These are phyloP conservation scores for Fusarium palustre DNA, from an alignment of 2,329 filamentous ascomycete genomes.

Conservation along the genomic window DNA sequence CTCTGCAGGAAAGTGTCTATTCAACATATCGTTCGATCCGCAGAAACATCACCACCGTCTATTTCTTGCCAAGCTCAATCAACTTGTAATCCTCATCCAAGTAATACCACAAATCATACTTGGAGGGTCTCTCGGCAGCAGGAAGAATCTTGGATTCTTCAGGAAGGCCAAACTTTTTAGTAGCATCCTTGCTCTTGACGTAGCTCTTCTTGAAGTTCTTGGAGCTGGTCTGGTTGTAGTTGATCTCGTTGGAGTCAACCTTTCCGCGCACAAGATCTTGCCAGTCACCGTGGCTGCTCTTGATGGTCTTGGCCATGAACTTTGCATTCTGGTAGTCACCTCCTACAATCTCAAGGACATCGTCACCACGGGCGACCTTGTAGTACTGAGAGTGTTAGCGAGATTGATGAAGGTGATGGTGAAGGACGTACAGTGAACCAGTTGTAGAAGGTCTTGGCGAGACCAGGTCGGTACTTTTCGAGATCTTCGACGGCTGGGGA, in stretches of 20 bases:
- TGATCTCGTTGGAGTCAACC: slow-evolving; percentile 54
- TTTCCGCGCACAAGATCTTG: slow-evolving; percentile 54
- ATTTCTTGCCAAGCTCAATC: slow-evolving; percentile 43
- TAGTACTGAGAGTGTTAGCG: slow-evolving; percentile 50
- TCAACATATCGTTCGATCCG: background rate
- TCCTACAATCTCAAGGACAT: slow-evolving; percentile 53
- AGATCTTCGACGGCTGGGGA: slow-evolving; percentile 51
- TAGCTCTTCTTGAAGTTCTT: slow-evolving; percentile 50
- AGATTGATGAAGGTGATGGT: accelerated
- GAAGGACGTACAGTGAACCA: slow-evolving; percentile 53
- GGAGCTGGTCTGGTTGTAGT: slow-evolving; percentile 56
- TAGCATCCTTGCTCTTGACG: slow-evolving; percentile 49
- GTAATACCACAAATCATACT: slow-evolving; percentile 55
- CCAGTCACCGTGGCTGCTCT: slow-evolving; percentile 56
- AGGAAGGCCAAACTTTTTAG: slow-evolving; percentile 50
- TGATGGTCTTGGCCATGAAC: slow-evolving; percentile 49
- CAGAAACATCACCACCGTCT: slow-evolving; percentile 53
- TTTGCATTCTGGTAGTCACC: slow-evolving; percentile 53
- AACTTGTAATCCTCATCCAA: slow-evolving; percentile 51
- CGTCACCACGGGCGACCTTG: slow-evolving; percentile 54
- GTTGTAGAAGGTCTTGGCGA: slow-evolving; percentile 51
- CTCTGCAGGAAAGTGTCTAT: too few species aligned
- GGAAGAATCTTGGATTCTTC: slow-evolving; percentile 47
- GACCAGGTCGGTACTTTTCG: slow-evolving; percentile 54
- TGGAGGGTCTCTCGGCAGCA: slow-evolving; percentile 47